A percentile compares a stretch with the other conserved stretches of the same genome.
Evolutionary conservation across 192 early-diverging fungal genomes (phyloP).

Genomic region (Chytriomyces sp.): DNA sequence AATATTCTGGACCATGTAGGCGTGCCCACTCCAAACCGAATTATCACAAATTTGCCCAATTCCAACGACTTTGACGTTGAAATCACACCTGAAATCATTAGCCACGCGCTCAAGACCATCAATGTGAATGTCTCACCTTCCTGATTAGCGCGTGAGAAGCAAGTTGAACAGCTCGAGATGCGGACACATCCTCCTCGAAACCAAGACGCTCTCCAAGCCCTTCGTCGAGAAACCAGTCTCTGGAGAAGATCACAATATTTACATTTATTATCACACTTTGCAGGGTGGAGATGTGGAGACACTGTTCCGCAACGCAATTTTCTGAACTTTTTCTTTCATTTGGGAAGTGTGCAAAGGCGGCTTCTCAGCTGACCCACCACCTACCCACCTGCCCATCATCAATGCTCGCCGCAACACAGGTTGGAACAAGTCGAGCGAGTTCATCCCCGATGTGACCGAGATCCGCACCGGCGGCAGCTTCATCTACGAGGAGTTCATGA

Average conservation of each 20-base stretch:
- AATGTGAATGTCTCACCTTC: slow-evolving; percentile 27
- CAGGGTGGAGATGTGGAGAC: slow-evolving; percentile 70
- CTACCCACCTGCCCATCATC: too few species aligned
- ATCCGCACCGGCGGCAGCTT: slow-evolving; percentile 80
- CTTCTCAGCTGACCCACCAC: too few species aligned
- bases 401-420: slow-evolving; percentile 34
- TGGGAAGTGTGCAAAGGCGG: too few species aligned
- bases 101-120: neutral
- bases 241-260: slow-evolving; percentile 96
- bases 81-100: slow-evolving; percentile 15
- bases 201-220: slow-evolving; percentile 76
- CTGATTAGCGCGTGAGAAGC: neutral
- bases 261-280: slow-evolving; percentile 85
- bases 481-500: slow-evolving; percentile 95
- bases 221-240: slow-evolving; percentile 98
- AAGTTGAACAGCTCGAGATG: slow-evolving; percentile 28
- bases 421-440: slow-evolving; percentile 95
- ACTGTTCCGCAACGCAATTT: slow-evolving; percentile 51
- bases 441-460: slow-evolving; percentile 63
- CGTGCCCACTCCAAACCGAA: slow-evolving; percentile 79
- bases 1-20: slow-evolving; percentile 75
- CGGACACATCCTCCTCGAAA: slow-evolving; percentile 66
- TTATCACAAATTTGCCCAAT: slow-evolving; percentile 51
- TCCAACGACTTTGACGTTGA: neutral
- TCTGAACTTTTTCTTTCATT: neutral